Evolutionary conservation across 495 filamentous ascomycete species (phyloP), one percentile per base, ranked within the genome.

Genomic region (Terfezia claveryi): DNA sequence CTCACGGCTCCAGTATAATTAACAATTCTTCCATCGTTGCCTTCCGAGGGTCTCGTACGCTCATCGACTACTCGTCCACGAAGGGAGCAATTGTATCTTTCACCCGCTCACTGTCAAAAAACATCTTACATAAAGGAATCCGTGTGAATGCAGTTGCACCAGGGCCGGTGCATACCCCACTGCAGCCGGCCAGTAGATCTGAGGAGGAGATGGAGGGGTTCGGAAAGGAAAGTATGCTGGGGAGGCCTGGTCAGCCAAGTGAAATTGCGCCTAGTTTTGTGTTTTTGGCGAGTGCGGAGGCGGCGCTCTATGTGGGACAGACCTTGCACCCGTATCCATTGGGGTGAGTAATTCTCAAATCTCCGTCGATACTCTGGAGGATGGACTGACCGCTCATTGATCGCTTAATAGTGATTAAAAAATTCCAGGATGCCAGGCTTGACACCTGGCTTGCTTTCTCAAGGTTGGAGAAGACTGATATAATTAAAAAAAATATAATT

Each of bases 221-320:
- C 54, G 74, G 73, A 32, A 58, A 64, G 20, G 65, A 69, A 58
- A 63, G 62, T 16, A 64, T 68, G 38, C 59, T 80, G 32, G 73
- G 73, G 4, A 66, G 75, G 16, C 70, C 76, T 4, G 77, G 76
- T 2, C 71, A 80, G 68, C 79, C 78, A 6, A 74, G 72, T 54
- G 78, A 83, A 64, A 72, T 80, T 55, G 79, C 77, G 6, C 73
- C 78, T 8, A 75, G 72, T 46, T 82, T 73, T 64, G 73, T 82
- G 1, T 81, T 81, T 59, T 59, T 81, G 56, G 77, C 78, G 0
- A 73, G 72, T 51, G 63, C 68, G 51, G 76, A 79, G 57, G 68
- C 73, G 41, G 68, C 73, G 41, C 59, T 80, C 49, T 79, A 72
- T 60, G 74, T 74, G 54, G 76, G 76, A 1, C 75, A 79, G 64